These are phyloP conservation scores for Gossypium schwendimanii DNA, from an alignment of 441 rosid species.

Conservation along the genomic window DNA sequence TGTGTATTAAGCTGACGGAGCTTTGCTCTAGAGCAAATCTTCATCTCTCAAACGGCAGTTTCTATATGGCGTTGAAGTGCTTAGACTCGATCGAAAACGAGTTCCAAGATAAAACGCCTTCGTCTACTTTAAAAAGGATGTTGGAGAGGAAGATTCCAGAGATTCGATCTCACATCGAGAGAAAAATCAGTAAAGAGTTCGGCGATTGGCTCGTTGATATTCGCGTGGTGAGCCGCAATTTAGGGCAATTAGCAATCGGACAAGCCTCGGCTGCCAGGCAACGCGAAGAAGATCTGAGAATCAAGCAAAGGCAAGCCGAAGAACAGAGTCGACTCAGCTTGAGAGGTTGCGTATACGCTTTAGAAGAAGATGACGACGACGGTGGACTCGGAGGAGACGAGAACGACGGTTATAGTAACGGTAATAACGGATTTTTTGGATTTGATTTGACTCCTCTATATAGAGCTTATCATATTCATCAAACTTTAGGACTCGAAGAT, in stretches of 20 bases:
- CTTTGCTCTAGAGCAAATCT: neutral
- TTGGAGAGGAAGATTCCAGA: neutral
- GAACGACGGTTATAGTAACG: neutral
- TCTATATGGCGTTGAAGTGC: neutral
- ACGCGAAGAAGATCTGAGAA: conserved; percentile 1
- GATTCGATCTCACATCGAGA: neutral
- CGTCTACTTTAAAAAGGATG: neutral
- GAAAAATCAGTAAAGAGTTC: neutral
- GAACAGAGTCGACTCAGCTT: conserved; percentile 5
- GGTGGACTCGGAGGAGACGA: neutral
- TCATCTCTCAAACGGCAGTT: neutral
- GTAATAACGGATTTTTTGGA: neutral
- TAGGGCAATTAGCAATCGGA: conserved; percentile 1
- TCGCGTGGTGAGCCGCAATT: conserved; percentile 4
- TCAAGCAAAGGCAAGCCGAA: neutral
- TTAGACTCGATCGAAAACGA: neutral
- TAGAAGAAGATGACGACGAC: neutral
- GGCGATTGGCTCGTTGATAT: neutral
- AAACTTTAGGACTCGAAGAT: neutral
- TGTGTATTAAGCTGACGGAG: neutral
- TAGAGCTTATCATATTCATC: neutral
- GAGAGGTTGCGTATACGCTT: conserved; percentile 6
- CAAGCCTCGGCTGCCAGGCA: neutral
- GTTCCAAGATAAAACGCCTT: neutral
- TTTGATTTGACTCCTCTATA: neutral